Evolutionary conservation across 176 grass and related monocot genomes (phyloP), one percentile per base, ranked within the genome.

Genomic region (Oryza rufipogon): DNA sequence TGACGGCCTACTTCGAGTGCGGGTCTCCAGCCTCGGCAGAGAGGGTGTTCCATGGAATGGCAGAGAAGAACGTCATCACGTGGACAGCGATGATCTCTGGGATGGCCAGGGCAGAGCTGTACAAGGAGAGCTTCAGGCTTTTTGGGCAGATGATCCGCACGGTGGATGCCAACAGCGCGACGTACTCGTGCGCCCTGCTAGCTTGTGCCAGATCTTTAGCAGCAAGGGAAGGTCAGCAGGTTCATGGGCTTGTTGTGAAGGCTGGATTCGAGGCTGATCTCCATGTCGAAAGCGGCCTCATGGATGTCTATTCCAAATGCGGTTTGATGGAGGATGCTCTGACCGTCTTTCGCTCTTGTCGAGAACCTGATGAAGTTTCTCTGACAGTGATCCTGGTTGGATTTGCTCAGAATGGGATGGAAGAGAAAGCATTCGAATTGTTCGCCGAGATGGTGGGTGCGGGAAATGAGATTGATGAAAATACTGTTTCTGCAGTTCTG

Each of bases 281-380:
- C 14, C 84, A 77, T 64, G 87, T 98, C 10, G 76, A 89, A 78
- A 90, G 96, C 49, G 89, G 66, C 41, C 83, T 98, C 79, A 95
- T 98, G 96, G 96, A 95, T 28, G 72, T 95, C 74, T 98, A 95
- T 60, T 95, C 93, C 11, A 98, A 98, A 79, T 98, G 93, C 10
- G 87, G 91, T n/a, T 79, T 86, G 19, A 95, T 94, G 87, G 89
- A 93, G 32, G 96, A 93, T 63, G 89, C 91, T 6, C 83, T 98
- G 34, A 76, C 75, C 11, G 47, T 98, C n/a, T 95, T 95, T 51
- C 74, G 85, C 7, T 84, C 85, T 9, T 87, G 91, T 70, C 74
- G 13, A 70, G 42, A 94, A 17, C 91, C 90, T 49, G 96, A 98
- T 56, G 68, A 90, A 25, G 85, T 98, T 68, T 95, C 70, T 47